Evolutionary conservation across 208 protist species (phyloP), one percentile per base, ranked within the genome.

Genomic region (Phytomonas sp.): DNA sequence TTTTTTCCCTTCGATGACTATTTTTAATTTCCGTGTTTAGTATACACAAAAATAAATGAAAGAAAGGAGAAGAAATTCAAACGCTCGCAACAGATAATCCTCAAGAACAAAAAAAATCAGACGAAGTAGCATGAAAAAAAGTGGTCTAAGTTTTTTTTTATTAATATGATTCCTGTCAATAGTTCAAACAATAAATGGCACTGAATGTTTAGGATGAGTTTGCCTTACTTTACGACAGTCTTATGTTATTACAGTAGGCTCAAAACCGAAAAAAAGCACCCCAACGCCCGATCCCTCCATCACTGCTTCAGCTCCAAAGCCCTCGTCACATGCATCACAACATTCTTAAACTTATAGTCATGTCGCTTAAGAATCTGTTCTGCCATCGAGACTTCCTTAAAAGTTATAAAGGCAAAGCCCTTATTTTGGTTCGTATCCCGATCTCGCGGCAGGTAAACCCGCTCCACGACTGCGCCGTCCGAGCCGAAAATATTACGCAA

Each of bases 401-500:
- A 95, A 0, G 83, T 87, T 52, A 95, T 82, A 37, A 93, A 95
- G n/a, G 83, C 85, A 70, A 88, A 95, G 10, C 91, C 91, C 56
- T 77, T 78, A 67, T 77, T 78, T 67, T 92, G 81, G 30, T 80
- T 81, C 31, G 89, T 93, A 36, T 61, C 70, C 67, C 67, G 80
- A 69, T 92, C 86, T 16, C 52, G 79, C 0, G 83, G 75, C 62
- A 95, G 77, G 71, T 83, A 88, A 23, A 93, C 69, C 29, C 77
- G 74, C 67, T 86, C 77, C 36, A 88, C 81, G 49, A 61, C 72
- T 68, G 66, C 79, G 30, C 77, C 79, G 37, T 83, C 67, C n/a
- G 77, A 77, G 73, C 80, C 70, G 72, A 95, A 93, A 65, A 95
- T 89, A 70, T 77, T 79, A 16, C 76, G 71, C 37, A 95, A 74